Evolutionary conservation across 192 early-diverging fungal genomes (phyloP).

Genomic region (Gonapodya sp.): DNA sequence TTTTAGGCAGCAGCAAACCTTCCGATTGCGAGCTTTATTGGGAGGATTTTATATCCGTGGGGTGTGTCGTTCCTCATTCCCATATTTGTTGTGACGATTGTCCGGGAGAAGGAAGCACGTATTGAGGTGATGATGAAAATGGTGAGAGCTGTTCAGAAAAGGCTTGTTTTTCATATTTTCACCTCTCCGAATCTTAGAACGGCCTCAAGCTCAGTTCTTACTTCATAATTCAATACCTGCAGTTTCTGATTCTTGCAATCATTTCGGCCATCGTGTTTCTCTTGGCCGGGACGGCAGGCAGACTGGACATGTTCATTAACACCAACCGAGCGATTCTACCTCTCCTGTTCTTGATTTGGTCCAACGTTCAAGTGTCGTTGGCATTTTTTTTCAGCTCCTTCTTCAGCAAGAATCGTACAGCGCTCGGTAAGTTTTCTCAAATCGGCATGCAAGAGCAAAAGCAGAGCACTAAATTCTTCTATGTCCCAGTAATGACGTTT

Average conservation of each 20-base stretch:
- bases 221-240: constrained; percentile 53
- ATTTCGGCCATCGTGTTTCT: constrained; percentile 50
- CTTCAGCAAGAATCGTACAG: constrained; percentile 45
- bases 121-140: constrained; percentile 66
- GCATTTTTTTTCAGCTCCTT: constrained; percentile 55
- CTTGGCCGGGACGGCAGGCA: constrained; percentile 39
- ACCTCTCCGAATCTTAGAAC: constrained; percentile 26
- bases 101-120: constrained; percentile 62
- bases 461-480: too few species aligned
- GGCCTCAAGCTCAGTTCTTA: constrained; percentile 49
- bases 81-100: constrained; percentile 57
- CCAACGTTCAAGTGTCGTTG: constrained; percentile 46
- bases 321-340: constrained; percentile 39
- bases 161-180: background rate
- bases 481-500: constrained; percentile 39
- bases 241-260: constrained; percentile 49
- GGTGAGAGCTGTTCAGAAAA: constrained; percentile 16
- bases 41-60: constrained; percentile 58
- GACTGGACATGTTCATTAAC: constrained; percentile 53
- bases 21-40: constrained; percentile 43
- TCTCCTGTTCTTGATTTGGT: constrained; percentile 57
- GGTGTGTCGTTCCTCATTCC: constrained; percentile 62
- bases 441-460: background rate
- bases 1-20: constrained; percentile 16
- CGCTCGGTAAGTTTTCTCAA: constrained; percentile 26